Evolutionary conservation across 1,284 basidiomycete species (phyloP), one percentile per base, ranked within the genome.

Genomic region (Clitocybe nebularis): DNA sequence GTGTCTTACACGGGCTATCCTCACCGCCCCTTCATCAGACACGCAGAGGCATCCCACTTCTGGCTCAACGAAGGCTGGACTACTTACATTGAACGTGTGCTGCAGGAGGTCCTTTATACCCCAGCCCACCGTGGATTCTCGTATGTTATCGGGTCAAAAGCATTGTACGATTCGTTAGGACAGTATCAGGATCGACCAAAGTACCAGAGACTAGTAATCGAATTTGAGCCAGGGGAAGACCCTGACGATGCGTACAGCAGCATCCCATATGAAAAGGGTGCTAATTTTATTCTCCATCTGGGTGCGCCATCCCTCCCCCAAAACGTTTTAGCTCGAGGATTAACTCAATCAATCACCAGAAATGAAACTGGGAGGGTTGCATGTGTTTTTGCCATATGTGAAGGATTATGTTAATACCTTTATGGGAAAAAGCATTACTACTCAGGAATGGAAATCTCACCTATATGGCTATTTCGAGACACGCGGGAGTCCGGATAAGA

Each of bases 41-140:
- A 86, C 45, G 78, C 80, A 0, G 61, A 87, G 44, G 77, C 82
- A 2, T 75, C 74, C 3, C 86, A 90, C 61, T 94, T 94, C 70
- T 95, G 91, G 91, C 77, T 94, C 37, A 94, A 93, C 61, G 91
- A 93, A 65, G 81, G 92, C 24, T 96, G 90, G 86, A 96, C 93
- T 23, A 94, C 91, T 0, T 97, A 94, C 60, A 84, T 92, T 37
- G 95, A 99, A 63, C 81, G 93, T 16, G 69, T 96, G 6, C 72
- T 96, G 25, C 81, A 87, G 29, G 72, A 85, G 51, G 69, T 74
- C 39, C 68, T 95, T 1, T 82, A 94, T 58, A 79, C 84, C 0
- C 79, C 89, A 11, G 81, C 84, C 0, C 81, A 89, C 45, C 84
- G 95, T 24, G 90, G 83, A 9, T 93, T 93, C 58, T 80, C 80